Evolutionary conservation across 495 filamentous ascomycete species (phyloP).

Genomic region (Penicillium soppii): DNA sequence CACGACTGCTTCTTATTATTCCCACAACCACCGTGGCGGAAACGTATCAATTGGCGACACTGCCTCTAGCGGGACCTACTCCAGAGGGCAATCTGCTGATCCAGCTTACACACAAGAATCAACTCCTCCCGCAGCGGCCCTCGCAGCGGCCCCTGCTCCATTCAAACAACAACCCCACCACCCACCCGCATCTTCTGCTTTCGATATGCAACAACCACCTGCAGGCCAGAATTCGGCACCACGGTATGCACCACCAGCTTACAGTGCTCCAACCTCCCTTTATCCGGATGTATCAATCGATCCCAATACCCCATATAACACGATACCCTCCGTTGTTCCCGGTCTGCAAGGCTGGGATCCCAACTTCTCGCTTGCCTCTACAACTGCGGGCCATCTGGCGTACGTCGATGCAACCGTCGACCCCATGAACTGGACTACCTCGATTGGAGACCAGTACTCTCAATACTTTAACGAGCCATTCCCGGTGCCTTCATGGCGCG

Average conservation of each 20-base stretch:
- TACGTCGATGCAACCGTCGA: slow-evolving; percentile 40
- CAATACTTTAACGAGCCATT: slow-evolving; percentile 50
- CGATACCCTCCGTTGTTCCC: slow-evolving; percentile 45
- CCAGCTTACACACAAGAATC: slow-evolving; percentile 27
- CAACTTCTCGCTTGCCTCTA: slow-evolving; percentile 44
- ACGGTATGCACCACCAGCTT: slow-evolving; percentile 24
- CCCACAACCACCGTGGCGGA: slow-evolving; percentile 29
- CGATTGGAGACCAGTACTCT: slow-evolving; percentile 49
- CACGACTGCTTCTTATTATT: slow-evolving; percentile 35
- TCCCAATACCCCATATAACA: slow-evolving; percentile 44
- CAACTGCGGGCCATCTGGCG: slow-evolving; percentile 38
- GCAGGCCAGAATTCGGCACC: slow-evolving; percentile 10
- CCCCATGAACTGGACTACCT: slow-evolving; percentile 40
- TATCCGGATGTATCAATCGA: slow-evolving; percentile 37
- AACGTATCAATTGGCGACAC: slow-evolving; percentile 33
- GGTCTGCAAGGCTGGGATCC: slow-evolving; percentile 50
- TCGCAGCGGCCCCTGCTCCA: slow-evolving; percentile 15
- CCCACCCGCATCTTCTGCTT: slow-evolving; percentile 17
- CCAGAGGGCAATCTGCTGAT: slow-evolving; percentile 40
- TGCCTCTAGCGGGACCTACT: slow-evolving; percentile 32
- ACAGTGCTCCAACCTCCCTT: slow-evolving; percentile 18
- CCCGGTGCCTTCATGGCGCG: slow-evolving; percentile 46
- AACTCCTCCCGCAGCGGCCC: slow-evolving; percentile 20
- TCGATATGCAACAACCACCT: slow-evolving; percentile 17
- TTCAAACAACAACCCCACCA: slow-evolving; percentile 19